Percentiles rank a stretch among this genome's conserved stretches.
These are phyloP conservation scores for Mortierella antarctica DNA, from an alignment of 192 early-diverging fungal species.

Conservation along the genomic window DNA sequence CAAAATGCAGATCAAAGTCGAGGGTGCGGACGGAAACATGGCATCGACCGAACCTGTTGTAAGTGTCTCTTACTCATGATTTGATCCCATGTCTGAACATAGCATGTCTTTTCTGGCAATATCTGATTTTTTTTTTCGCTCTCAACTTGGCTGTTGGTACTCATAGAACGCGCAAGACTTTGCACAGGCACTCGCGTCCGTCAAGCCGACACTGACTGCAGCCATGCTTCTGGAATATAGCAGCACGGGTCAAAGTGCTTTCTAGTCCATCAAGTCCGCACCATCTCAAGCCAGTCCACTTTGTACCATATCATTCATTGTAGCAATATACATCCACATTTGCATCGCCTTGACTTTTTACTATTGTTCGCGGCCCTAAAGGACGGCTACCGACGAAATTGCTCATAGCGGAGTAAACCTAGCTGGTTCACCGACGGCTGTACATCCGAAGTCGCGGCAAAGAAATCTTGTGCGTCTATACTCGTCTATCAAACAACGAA, in stretches of 20 bases:
- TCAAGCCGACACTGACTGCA: slow-evolving; percentile 28
- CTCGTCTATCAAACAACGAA: slow-evolving; percentile 8
- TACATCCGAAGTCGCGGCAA: slow-evolving; percentile 30
- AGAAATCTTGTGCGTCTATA: slow-evolving; percentile 42
- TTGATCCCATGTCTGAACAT: neutral
- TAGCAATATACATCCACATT: neutral
- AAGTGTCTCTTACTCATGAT: slow-evolving; percentile 1
- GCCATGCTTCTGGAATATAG: slow-evolving; percentile 44
- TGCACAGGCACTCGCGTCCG: slow-evolving; percentile 8
- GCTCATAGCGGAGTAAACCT: slow-evolving; percentile 34
- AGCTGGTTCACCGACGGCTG: slow-evolving; percentile 39
- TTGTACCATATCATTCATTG: neutral
- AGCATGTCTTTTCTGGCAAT: neutral
- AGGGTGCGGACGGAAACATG: no score
- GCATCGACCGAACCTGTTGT: slow-evolving; percentile 25
- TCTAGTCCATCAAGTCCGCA: neutral
- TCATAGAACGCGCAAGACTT: slow-evolving; percentile 34
- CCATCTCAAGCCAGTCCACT: no score
- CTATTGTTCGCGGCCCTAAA: neutral
- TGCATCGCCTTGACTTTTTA: neutral
- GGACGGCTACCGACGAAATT: slow-evolving; percentile 21
- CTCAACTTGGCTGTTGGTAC: neutral
- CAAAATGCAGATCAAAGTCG: neutral
- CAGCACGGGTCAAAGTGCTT: slow-evolving; percentile 16
- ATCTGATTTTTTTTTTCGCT: neutral